Evolutionary conservation across 2,329 filamentous ascomycete genomes (phyloP), one percentile per base, ranked within the genome.

Genomic region (Bipolaris sorokiniana): DNA sequence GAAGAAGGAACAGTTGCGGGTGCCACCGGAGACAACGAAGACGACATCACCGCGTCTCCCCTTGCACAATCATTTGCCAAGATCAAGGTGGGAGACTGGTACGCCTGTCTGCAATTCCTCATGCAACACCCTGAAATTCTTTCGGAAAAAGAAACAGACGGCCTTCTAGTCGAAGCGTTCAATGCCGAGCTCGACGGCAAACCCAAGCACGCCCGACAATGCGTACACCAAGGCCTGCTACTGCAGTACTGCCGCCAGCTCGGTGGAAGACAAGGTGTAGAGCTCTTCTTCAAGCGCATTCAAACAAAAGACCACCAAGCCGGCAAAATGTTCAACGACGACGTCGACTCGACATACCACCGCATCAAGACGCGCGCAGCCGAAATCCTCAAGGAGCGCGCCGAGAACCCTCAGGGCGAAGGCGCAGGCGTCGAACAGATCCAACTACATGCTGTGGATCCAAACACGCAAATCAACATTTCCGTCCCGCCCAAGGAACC

Each of bases 271-370:
- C 92, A 98, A 69, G 94, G 94, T 20, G 92, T 97, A 7, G 85
- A 87, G 5, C 80, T 98, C 28, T 99, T 99, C 83, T 99, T 99
- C 85, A 96, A 95, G 80, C 90, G 94, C 56, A 93, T 99, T 76
- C 95, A 90, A 20, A 96, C 90, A 3, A 87, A 87, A 67, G 91
- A 89, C 31, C 94, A 99, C 78, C 90, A 97, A 78, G 96, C 95
- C 6, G 88, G 90, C 69, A 92, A 91, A 42, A 84, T 98, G 42
- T 99, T 99, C 81, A 87, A 86, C 74, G 94, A 97, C 76, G 95
- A 99, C 74, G 93, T 99, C 42, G 89, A 92, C 70, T 88, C 88
- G 37, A 98, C 93, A 3, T 97, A 96, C 77, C 82, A 83, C 69
- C 87, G 89, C 51, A 98, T 99, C 76, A 88, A 87, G 69, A 88